Percentiles rank a stretch among this genome's conserved stretches.
phyloP scores from a whole-genome alignment of 1,284 basidiomycete species.

The Cutaneotrichosporon sp. region DNA sequence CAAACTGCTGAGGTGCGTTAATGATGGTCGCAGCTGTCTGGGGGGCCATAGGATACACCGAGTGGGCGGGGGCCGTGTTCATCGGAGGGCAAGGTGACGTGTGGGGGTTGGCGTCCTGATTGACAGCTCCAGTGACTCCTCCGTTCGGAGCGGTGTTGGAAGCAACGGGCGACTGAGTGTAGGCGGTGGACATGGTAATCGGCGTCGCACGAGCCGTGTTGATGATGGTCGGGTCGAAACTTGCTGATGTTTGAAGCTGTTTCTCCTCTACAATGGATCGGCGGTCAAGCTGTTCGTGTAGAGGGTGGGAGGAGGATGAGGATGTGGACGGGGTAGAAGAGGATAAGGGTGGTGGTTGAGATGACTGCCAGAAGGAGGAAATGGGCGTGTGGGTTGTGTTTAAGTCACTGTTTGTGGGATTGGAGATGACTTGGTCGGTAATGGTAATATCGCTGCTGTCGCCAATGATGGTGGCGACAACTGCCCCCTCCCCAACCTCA shows the following conservation, averaged over 20 bases:
- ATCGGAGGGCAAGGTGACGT: not conserved
- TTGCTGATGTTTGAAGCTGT: not conserved
- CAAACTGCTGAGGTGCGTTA: not conserved
- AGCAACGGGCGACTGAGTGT: not conserved
- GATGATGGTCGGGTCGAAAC: not conserved
- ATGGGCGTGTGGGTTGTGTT: slow-evolving; percentile 7
- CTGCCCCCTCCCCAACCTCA: too few species aligned
- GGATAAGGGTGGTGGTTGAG: too few species aligned
- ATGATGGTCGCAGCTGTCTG: not conserved
- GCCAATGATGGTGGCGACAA: not conserved
- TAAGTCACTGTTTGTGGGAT: not conserved
- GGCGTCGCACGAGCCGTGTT: not conserved
- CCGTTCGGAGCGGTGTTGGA: not conserved
- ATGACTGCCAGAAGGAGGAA: not conserved
- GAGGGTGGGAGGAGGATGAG: not conserved
- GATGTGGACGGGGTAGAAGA: too few species aligned
- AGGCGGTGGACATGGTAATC: not conserved
- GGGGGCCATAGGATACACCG: not conserved
- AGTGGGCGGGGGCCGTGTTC: not conserved
- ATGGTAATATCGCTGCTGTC: not conserved
- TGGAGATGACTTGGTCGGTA: not conserved
- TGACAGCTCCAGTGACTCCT: not conserved
- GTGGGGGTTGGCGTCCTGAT: not conserved
- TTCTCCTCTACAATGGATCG: slow-evolving; percentile 2
- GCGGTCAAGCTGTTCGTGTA: not conserved